Base-by-base conservation (phyloP, 176 grass and related monocot species). In the Zea luxurians region DNA sequence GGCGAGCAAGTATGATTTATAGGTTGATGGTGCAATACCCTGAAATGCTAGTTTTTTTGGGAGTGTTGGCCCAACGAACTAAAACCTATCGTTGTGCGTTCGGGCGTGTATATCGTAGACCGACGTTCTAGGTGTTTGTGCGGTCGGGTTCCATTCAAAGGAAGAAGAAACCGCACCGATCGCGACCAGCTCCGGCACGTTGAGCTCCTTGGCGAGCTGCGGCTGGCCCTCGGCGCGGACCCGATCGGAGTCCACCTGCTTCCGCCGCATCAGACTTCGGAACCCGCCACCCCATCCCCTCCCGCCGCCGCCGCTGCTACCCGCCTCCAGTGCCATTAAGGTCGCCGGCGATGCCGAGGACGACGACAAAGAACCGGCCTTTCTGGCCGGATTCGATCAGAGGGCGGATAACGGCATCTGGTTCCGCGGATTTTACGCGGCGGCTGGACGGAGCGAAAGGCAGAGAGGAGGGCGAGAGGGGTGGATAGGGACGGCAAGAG, bases 171-270 rank as follows among this genome's bases (percentile, higher is more conserved):
- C n/a, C 66, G 8, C 75, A 98, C 95, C 95, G 66, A 94, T 94
- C 9, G 75, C 89, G 20, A 98, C 79, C 36, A 98, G 68, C 77
- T 90, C 85, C 21, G 64, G 74, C 66, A 98, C 41, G 18, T 90
- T 90, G 82, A 98, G 89, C 77, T 87, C 87, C 89, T 85, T 98
- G 59, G 89, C 85, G 85, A 98, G 95, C 89, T 90, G 82, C 59
- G 63, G 75, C 21, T 85, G 91, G 5, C 85, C 91, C 48, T 72
- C 80, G 61, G 77, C 83, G 48, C 80, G 81, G 38, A 57, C 77
- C 65, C 91, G 90, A 68, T 94, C 74, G 13, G 95, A 94, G 83
- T 98, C 95, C 63, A 94, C 95, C 89, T 92, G 95, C 80, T 98
- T 98, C 73, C 95, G 83, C 27, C 95, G 86, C 85, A 86, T 78